Base-by-base conservation (phyloP, 192 early-diverging fungal genomes). In the Coemansia guatemalensis region DNA sequence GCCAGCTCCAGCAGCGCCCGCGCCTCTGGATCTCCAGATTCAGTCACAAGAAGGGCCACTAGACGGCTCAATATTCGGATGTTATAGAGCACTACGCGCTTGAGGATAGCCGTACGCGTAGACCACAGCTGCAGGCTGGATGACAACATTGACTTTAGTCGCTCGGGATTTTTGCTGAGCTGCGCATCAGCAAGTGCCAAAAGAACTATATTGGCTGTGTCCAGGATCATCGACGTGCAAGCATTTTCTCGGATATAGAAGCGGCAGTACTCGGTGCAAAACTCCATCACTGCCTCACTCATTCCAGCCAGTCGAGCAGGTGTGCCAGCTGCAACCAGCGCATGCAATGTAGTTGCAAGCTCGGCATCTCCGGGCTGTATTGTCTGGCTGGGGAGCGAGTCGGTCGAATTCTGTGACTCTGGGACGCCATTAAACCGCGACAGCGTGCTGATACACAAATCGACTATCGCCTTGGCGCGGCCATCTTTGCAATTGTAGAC, bases 191-290 rank as follows among this genome's bases (percentile, higher is more conserved):
- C 62, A 2, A 50, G 53, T 0, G 62, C 60, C 23, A 81, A 48
- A 18, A 75, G 35, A 3, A 81, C 44, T 0, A 26, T 53, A 53
- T 65, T 75, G 4, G 49, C 56, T n/a, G 69, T 60, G n/a, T 81
- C 68, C 7, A 81, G 39, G 14, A 81, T 55, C 3, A 26, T 29
- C 17, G 65, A 44, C 1, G 39, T 53, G 41, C 73, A 75, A 8
- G 69, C 44, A 44, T 69, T 81, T 56, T 81, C 78, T 39, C 73
- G 65, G 3, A 30, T 32, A 26, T 81, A 56, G 32, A 26, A 60
- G 35, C 62, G 44, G 52, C 68, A 66, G 35, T 74, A 81, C 22
- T 81, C 78, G 56, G 64, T 56, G 24, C 78, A 81, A 55, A 81
- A 81, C 5, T 41, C 63, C 32, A 81, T 55, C 18, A 81, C 69